These are phyloP conservation scores for Megacollybia marginata DNA, from an alignment of 768 basidiomycete genomes.

Conservation along the genomic window DNA sequence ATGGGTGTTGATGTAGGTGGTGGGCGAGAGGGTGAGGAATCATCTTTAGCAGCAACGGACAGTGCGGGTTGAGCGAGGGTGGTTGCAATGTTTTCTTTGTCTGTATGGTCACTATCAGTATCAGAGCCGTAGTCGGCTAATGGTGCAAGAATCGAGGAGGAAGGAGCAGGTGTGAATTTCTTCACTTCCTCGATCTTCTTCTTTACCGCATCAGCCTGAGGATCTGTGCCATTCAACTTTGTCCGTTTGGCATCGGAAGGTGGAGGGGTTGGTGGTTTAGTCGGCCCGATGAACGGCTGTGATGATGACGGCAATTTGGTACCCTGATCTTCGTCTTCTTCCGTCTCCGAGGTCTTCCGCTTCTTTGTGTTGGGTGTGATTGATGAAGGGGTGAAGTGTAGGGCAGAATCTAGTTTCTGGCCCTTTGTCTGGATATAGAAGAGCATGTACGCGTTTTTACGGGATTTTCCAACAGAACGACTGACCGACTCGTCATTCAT, in stretches of 20 bases:
- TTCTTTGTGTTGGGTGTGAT: slow-evolving; percentile 48
- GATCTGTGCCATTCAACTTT: slow-evolving; percentile 27
- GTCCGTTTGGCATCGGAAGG: slow-evolving; percentile 18
- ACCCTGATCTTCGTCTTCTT: slow-evolving; percentile 43
- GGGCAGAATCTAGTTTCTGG: slow-evolving; percentile 59
- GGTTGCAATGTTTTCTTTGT: slow-evolving; percentile 9
- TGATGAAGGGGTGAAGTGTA: slow-evolving; percentile 22
- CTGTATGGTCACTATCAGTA: slow-evolving; percentile 13
- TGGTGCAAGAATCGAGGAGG: slow-evolving; percentile 11
- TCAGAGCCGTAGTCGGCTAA: slow-evolving; percentile 20
- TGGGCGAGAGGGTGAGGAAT: slow-evolving; percentile 3
- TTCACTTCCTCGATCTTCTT: slow-evolving; percentile 41
- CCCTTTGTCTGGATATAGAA: slow-evolving; percentile 86
- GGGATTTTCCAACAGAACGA: slow-evolving; percentile 31
- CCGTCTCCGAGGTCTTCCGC: slow-evolving; percentile 26
- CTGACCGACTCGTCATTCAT: slow-evolving; percentile 89
- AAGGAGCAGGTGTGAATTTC: slow-evolving; percentile 6
- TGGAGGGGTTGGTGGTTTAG: slow-evolving; percentile 31
- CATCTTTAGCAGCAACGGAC: slow-evolving; percentile 4
- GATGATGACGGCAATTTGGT: slow-evolving; percentile 30
- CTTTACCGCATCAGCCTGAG: slow-evolving; percentile 45
- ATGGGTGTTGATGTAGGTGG: slow-evolving; percentile 24
- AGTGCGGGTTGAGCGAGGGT: slow-evolving; percentile 12
- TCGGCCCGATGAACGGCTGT: slow-evolving; percentile 56
- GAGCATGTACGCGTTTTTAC: slow-evolving; percentile 81